phyloP scores from a whole-genome alignment of 768 basidiomycete species.

The Kwoniella botswanensis region DNA sequence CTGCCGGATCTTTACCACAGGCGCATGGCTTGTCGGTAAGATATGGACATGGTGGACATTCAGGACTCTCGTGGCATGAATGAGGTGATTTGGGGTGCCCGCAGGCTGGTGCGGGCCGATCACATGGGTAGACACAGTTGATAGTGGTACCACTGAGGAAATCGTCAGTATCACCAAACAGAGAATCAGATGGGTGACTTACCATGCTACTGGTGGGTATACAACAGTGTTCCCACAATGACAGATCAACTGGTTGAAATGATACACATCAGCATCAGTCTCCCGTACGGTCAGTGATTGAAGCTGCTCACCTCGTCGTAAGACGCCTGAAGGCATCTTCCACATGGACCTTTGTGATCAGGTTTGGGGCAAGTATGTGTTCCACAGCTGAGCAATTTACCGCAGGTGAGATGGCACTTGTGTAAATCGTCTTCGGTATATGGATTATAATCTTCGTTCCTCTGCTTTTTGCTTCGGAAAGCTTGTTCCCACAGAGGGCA shows the following conservation, averaged over 20 bases:
- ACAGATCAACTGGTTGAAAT: constrained; percentile 68
- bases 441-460: constrained; percentile 65
- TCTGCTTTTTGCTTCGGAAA: constrained; percentile 59
- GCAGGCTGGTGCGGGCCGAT: constrained; percentile 71
- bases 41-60: constrained; percentile 86
- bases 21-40: constrained; percentile 80
- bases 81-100: constrained; percentile 81
- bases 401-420: constrained; percentile 81
- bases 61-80: constrained; percentile 75
- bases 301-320: constrained; percentile 78
- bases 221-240: constrained; percentile 78
- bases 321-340: constrained; percentile 79
- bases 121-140: constrained; percentile 79
- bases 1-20: constrained; percentile 77
- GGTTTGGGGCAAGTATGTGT: constrained; percentile 76
- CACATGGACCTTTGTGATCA: constrained; percentile 84
- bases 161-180: background rate
- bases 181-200: constrained; percentile 61
- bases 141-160: constrained; percentile 60
- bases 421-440: constrained; percentile 65
- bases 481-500: constrained; percentile 80
- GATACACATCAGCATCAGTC: constrained; percentile 17
- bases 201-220: constrained; percentile 69
- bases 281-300: background rate
- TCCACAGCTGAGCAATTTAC: constrained; percentile 70